phyloP scores from a whole-genome alignment of 78 protist genomes.

The Emiliania huxleyi region DNA sequence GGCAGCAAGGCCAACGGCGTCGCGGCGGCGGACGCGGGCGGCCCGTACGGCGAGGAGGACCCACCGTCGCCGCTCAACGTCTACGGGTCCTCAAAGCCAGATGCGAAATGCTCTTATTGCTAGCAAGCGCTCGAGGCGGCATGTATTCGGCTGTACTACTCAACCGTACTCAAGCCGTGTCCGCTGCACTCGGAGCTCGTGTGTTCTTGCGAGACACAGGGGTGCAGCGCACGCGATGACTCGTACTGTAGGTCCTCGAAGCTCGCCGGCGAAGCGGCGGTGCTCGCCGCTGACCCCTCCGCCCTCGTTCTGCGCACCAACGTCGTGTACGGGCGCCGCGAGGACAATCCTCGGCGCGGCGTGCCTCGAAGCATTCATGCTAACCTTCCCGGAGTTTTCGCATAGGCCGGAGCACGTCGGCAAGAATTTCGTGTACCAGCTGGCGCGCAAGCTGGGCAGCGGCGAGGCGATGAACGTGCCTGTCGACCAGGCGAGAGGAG shows the following conservation, averaged over 20 bases:
- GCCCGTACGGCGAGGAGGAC: background rate
- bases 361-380: no score
- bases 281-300: background rate
- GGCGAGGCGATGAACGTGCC: background rate
- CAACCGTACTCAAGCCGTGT: no score
- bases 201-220: no score
- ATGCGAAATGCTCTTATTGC: no score
- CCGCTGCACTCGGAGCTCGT: no score
- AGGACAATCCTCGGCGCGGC: no score
- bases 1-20: background rate
- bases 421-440: slow-evolving; percentile 13
- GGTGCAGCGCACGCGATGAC: no score
- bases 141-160: no score
- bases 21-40: background rate
- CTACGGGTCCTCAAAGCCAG: background rate
- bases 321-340: slow-evolving; percentile 4
- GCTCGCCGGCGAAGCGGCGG: background rate
- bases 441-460: background rate
- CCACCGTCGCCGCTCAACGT: background rate
- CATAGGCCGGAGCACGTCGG: background rate
- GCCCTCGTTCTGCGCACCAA: background rate
- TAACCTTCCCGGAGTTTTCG: no score
- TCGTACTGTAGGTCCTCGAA: no score
- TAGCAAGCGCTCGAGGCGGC: no score
- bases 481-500: background rate